phyloP scores from a whole-genome alignment of 345 rosid species.

The Psidium friedrichsthalianum region DNA sequence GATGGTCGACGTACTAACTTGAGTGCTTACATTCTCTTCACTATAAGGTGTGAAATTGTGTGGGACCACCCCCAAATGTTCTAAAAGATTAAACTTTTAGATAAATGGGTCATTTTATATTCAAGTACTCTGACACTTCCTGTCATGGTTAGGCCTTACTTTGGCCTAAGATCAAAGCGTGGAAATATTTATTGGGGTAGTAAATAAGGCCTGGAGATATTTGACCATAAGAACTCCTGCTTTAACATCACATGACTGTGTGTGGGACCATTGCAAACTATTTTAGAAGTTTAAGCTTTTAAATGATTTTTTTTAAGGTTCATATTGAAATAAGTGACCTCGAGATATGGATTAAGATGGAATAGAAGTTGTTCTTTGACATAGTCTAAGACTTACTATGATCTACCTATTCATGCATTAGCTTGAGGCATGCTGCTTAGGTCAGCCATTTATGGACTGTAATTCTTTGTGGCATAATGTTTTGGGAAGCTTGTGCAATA shows the following conservation, averaged over 20 bases:
- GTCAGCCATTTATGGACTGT: not conserved
- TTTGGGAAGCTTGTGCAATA: not conserved
- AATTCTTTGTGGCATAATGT: not conserved
- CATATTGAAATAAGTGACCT: not conserved
- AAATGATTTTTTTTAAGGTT: not conserved
- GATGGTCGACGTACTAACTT: not conserved
- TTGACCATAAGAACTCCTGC: not conserved
- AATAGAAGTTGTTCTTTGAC: not conserved
- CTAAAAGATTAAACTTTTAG: not conserved
- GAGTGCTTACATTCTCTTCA: not conserved
- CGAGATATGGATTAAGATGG: not conserved
- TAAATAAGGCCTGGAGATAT: not conserved
- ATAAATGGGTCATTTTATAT: not conserved
- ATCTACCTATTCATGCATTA: not conserved
- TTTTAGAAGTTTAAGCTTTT: not conserved
- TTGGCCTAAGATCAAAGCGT: not conserved
- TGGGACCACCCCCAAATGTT: not conserved
- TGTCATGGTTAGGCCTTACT: not conserved
- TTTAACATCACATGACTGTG: not conserved
- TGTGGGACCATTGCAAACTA: not conserved
- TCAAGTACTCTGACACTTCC: not conserved
- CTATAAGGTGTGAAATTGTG: not conserved
- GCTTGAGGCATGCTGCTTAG: not conserved
- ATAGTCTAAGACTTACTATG: not conserved
- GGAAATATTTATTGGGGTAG: not conserved